Percentiles rank a stretch among this genome's conserved stretches.
These are phyloP conservation scores for Dioscorea cayenensis DNA, from an alignment of 116 monocot genomes.

Conservation along the genomic window DNA sequence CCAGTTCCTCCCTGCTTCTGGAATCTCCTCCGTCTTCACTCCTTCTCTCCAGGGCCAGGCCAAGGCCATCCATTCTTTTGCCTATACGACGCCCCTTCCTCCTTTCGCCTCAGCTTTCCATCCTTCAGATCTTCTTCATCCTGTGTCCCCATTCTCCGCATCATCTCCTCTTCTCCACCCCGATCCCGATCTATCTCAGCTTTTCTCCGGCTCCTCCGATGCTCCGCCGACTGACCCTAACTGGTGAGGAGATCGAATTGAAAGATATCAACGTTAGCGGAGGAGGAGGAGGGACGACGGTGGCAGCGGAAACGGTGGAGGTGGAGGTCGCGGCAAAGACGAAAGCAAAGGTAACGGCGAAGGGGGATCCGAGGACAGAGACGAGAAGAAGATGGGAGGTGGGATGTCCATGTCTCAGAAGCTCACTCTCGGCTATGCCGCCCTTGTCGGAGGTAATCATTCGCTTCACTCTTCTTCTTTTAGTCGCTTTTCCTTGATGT, in stretches of 20 bases:
- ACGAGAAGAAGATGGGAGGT: conserved; percentile 13
- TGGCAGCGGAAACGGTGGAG: conserved; percentile 11
- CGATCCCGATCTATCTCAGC: not conserved
- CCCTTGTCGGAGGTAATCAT: conserved; percentile 57
- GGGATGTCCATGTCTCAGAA: conserved; percentile 79
- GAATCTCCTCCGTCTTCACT: too few relatives aligned
- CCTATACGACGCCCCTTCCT: too few relatives aligned
- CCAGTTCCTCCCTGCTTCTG: too few relatives aligned
- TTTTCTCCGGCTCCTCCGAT: not conserved
- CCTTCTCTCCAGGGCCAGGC: too few relatives aligned
- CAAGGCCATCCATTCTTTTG: too few relatives aligned
- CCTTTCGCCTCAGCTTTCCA: too few relatives aligned
- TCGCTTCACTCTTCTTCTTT: not conserved
- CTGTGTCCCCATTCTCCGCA: not conserved
- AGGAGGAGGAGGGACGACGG: not conserved
- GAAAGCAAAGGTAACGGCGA: conserved; percentile 16
- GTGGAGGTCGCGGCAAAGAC: conserved; percentile 10
- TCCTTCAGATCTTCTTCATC: not conserved
- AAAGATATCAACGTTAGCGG: not conserved
- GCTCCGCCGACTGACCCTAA: not conserved
- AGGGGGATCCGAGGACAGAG: conserved; percentile 8
- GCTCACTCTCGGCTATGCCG: conserved; percentile 62
- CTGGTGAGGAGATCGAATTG: conserved; percentile 4
- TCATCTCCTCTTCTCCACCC: not conserved
- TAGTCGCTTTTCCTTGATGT: not conserved